Percentiles rank a stretch among this genome's conserved stretches.
These are phyloP conservation scores for Heterobasidion annosum DNA, from an alignment of 1,284 basidiomycete genomes.

Conservation along the genomic window DNA sequence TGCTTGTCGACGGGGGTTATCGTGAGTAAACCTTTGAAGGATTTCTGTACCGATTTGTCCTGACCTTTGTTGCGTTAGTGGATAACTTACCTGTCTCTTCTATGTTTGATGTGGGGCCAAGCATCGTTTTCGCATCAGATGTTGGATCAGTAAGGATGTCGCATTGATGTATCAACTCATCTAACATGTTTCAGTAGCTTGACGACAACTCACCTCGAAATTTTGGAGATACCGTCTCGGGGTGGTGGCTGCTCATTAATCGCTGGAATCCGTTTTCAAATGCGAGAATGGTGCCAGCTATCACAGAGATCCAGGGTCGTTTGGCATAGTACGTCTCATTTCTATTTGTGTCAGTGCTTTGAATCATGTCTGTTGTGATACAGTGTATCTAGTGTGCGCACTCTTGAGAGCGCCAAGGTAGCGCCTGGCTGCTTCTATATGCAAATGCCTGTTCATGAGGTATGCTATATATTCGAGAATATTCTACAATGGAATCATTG, in stretches of 20 bases:
- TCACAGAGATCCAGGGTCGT: constrained; percentile 94
- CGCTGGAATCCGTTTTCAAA: constrained; percentile 89
- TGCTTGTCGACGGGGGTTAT: constrained; percentile 94
- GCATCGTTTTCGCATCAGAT: constrained; percentile 90
- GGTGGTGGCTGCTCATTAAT: constrained; percentile 94
- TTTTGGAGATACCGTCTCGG: constrained; percentile 93
- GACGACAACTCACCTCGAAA: constrained; percentile 94
- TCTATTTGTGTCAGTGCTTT: background rate
- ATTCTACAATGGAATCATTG: background rate
- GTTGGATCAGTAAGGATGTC: constrained; percentile 72
- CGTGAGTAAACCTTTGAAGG: constrained; percentile 34
- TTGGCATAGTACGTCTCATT: constrained; percentile 76
- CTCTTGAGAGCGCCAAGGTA: constrained; percentile 89
- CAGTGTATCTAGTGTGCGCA: constrained; percentile 93
- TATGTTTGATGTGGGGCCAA: constrained; percentile 90
- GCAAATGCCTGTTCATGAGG: constrained; percentile 90
- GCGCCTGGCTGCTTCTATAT: constrained; percentile 87
- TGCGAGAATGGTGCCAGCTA: constrained; percentile 76
- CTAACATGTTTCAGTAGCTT: constrained; percentile 32
- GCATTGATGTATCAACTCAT: background rate
- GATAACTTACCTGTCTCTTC: constrained; percentile 92
- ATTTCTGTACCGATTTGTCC: background rate
- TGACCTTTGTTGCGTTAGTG: constrained; percentile 34
- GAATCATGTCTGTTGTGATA: background rate
- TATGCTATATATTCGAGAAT: constrained; percentile 13